Base-by-base conservation (phyloP, 2,329 filamentous ascomycete genomes). In the Trichoderma brevicompactum region DNA sequence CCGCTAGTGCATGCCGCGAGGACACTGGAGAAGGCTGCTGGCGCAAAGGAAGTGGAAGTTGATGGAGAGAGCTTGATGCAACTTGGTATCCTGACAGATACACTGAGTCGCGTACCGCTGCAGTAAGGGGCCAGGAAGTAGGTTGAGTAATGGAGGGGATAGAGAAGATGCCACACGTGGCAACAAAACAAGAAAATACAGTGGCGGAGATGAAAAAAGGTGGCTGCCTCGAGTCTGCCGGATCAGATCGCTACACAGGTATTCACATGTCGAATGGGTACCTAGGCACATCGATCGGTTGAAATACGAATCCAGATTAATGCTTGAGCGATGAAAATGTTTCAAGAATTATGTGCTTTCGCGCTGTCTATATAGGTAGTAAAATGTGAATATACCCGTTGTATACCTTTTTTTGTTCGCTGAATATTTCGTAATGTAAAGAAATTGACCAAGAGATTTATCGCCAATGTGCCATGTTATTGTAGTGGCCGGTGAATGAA, bases 1-100 rank as follows among this genome's bases (percentile, higher is more conserved):
- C 87, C 87, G 3, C 71, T 89, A 55, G 69, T 81, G 56, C 73
- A 77, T 34, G 79, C 80, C 0, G 79, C 82, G 9, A 78, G 75
- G 68, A 73, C 67, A 52, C 64, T 83, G 52, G 70, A 70, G 40
- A 72, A 71, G 28, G 74, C 74, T 5, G 67, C 75, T 41, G 74
- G 73, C 9, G 74, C 76, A 64, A 74, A 73, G 49, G 74, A 76
- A 36, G 44, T 73, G 43, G 77, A 76, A 34, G 68, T 72, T 1
- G 74, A 74, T 36, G 63, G 59, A 5, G 76, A 77, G 54, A 70
- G 76, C 32, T 67, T 71, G 53, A 76, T 79, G 74, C 78, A 81
- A 70, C 68, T 83, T 43, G 70, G 74, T 17, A 77, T 83, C 38
- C 64, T 83, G 70, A 74, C 70, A 58, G 80, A 82, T 69, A 77